Base-by-base conservation (phyloP, 768 basidiomycete species). In the Roridomyces roridus region DNA sequence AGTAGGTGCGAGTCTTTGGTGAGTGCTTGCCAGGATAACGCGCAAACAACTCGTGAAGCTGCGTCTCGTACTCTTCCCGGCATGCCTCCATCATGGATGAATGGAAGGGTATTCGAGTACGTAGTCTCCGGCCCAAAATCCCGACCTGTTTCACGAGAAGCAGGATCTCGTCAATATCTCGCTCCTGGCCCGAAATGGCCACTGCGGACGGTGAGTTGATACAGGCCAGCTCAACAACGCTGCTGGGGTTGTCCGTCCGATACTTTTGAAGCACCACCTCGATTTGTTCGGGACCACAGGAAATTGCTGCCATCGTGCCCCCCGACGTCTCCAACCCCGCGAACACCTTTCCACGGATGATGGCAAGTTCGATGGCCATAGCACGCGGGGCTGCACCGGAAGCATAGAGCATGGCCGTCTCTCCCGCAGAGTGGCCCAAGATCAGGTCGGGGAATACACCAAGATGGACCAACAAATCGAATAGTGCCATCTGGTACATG, bases 401-500 rank as follows among this genome's bases (percentile, higher is more conserved):
- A 0, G 73, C 68, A 52, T 73, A 73, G 20, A 76, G 37, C 9
- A 72, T 23, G 7, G 71, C 68, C 2, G 74, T 73, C 54, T 76
- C 74, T 4, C 74, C 74, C 7, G 73, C 71, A n/a, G 74, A 75
- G 54, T 74, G 73, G 3, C 74, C 74, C 23, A 73, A 21, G 21
- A 74, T 47, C 4, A 62, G 60, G 43, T 71, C 66, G 0, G 74
- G 72, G 6, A 44, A 45, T 41, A 75, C 37, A 14, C 68, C 67
- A 23, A 70, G 37, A 23, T 61, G 55, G 10, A 48, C 55, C 3
- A 75, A 57, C 5, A 67, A 57, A 41, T 76, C 74, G 57, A 66
- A 63, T 20, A 73, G 46, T 4, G 74, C 74, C n/a, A 75, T 68
- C 50, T 76, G 74, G 40, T 74, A 14, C 6, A 31, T 31, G 14